Evolutionary conservation across 352 stramenopile genomes (phyloP), one percentile per base, ranked within the genome.

Genomic region (Globisporangium spiculum): DNA sequence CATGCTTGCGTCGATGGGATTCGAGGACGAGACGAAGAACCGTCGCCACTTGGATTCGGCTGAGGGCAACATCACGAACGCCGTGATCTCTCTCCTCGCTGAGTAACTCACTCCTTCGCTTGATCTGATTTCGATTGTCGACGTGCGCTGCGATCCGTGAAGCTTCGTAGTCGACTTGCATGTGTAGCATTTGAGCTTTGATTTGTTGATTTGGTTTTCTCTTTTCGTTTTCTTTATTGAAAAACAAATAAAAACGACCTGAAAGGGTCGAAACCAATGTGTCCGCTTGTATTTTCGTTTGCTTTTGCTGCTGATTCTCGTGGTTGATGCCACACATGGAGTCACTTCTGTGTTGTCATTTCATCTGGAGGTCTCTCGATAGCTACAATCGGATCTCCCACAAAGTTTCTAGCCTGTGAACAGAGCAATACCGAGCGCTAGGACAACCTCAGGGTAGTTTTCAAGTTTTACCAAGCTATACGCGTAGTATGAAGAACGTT

Each of bases 1-100:
- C 10, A 54, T 83, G 65, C 69, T 93, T 7, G 67, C 68, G n/a
- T 70, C 74, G 24, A 93, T 93, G 85, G 85, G 85, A 14, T 93
- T 93, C 26, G 55, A 50, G 1, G 75, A 91, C 50, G 52, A 63
- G n/a, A 69, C 80, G 52, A 70, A 78, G 46, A 90, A 90, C 70
- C 68, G 77, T 24, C 70, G 65, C 8, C 73, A 76, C 4, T 65
- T 91, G 59, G 67, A 80, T n/a, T 41, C 80, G 26, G 76, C 73
- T 32, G 70, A 79, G 26, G 84, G 84, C 27, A 80, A 88, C 70
- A 48, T 93, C 12, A 78, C 73, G 5, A 70, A 65, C 26, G 81
- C 81, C 3, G 69, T 92, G 30, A 81, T 80, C 66, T 75, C 64
- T 61, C 76, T 89, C 52, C 69, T 89, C 34, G 65, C 72, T n/a